Evolutionary conservation across 2,329 filamentous ascomycete genomes (phyloP), one percentile per base, ranked within the genome.

Genomic region (Paecilomyces sp.): DNA sequence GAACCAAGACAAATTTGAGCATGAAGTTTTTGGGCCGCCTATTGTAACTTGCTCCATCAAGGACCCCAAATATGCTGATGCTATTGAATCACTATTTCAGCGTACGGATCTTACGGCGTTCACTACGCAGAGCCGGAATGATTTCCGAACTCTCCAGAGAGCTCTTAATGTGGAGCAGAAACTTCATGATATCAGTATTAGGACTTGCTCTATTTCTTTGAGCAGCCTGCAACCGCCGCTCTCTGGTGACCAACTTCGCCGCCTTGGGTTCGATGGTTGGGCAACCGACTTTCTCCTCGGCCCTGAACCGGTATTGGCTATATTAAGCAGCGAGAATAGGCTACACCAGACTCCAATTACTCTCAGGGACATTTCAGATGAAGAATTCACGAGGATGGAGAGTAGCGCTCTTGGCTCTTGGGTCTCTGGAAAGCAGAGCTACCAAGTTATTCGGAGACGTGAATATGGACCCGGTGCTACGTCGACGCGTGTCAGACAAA

Each of bases 41-140:
- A 84, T 94, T 68, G 79, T 96, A 33, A 88, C 84, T 60, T 96
- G 92, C 74, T 89, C 88, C 0, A 78, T 96, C 57, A 92, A 88
- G 65, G 85, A 96, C 65, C 81, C 85, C 36, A 82, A 79, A 58
- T 91, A 89, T 71, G 83, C 83, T 11, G 76, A 83, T 65, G 80
- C 80, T 12, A 71, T 90, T 8, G 88, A 91, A 70, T 79, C 80
- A 3, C 68, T 84, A 11, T 70, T 90, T 11, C 75, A 79, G 33
- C 71, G 67, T 51, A 80, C 72, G 34, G 85, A 88, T 60, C 78
- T 85, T 50, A 69, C 82, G 22, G 76, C 83, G 1, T 84, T 99
- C 68, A 96, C 91, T 1, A 85, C 86, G 6, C 93, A 96, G 64
- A 90, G 83, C 28, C 81, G 78, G 31, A 81, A 83, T 3, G 94